phyloP scores from a whole-genome alignment of 1,284 basidiomycete genomes.

The Ustilago esculenta region DNA sequence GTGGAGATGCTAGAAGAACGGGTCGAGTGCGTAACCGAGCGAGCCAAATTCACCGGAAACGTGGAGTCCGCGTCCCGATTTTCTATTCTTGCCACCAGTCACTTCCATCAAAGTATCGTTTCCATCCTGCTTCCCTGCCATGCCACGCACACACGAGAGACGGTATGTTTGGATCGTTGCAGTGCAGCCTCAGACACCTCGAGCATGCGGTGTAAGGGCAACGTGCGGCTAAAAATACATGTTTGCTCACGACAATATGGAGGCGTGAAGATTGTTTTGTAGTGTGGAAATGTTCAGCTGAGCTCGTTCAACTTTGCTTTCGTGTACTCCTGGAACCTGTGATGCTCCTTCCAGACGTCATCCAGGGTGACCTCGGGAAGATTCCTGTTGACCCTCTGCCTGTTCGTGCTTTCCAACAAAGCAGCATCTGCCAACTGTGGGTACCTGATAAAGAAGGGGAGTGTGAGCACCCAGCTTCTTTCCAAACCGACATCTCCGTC shows the following conservation, averaged over 20 bases:
- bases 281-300: background rate
- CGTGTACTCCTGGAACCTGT: conserved; percentile 11
- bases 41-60: background rate
- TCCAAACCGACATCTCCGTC: conserved; percentile 37
- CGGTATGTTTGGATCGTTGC: too few relatives aligned
- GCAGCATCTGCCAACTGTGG: conserved; percentile 37
- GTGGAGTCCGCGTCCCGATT: background rate
- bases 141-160: too few relatives aligned
- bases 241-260: too few relatives aligned
- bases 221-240: conserved; percentile 1
- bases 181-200: too few relatives aligned
- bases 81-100: too few relatives aligned
- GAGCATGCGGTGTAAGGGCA: too few relatives aligned
- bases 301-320: conserved; percentile 36
- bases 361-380: conserved; percentile 30
- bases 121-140: too few relatives aligned
- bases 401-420: conserved; percentile 31
- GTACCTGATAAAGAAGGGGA: conserved; percentile 47
- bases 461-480: conserved; percentile 38
- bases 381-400: conserved; percentile 12
- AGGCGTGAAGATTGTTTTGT: too few relatives aligned
- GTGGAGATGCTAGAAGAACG: background rate
- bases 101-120: too few relatives aligned
- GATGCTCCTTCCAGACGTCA: conserved; percentile 42
- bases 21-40: background rate